These are phyloP conservation scores for Aspergillus nomiae DNA, from an alignment of 2,329 filamentous ascomycete genomes.

Conservation along the genomic window DNA sequence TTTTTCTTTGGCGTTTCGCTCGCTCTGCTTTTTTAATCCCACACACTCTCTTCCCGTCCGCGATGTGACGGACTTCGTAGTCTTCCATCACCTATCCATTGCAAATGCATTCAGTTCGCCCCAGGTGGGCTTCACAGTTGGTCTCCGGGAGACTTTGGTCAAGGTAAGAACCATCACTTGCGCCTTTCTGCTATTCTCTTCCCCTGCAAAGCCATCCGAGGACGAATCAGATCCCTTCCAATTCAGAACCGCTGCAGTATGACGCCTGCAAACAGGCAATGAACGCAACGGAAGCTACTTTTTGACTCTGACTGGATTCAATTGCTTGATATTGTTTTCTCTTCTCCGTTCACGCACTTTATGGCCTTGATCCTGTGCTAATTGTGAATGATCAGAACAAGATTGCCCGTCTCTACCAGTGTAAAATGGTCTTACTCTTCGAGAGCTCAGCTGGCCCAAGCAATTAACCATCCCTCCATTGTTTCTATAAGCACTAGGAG, in stretches of 20 bases:
- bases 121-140: constrained; percentile 37
- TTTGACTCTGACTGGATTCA: constrained; percentile 21
- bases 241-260: constrained; percentile 69
- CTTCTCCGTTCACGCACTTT: background rate
- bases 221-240: constrained; percentile 45
- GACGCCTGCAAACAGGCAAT: constrained; percentile 54
- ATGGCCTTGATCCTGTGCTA: constrained; percentile 19
- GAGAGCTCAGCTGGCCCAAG: constrained; percentile 9
- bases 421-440: constrained; percentile 5
- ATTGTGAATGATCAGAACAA: constrained; percentile 29
- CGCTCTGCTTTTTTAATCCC: constrained; percentile 16
- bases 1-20: constrained; percentile 15
- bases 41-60: constrained; percentile 13
- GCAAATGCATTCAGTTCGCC: constrained; percentile 44
- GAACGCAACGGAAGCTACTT: constrained; percentile 38
- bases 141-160: constrained; percentile 28
- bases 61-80: constrained; percentile 26
- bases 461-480: constrained; percentile 4
- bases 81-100: constrained; percentile 10
- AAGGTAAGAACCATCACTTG: constrained; percentile 36
- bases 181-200: constrained; percentile 8
- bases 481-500: constrained; percentile 22
- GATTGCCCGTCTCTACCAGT: constrained; percentile 18
- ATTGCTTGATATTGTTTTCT: background rate
- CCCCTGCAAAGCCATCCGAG: constrained; percentile 25